These are phyloP conservation scores for Xylaria sp. DNA, from an alignment of 2,329 filamentous ascomycete genomes.

Conservation along the genomic window DNA sequence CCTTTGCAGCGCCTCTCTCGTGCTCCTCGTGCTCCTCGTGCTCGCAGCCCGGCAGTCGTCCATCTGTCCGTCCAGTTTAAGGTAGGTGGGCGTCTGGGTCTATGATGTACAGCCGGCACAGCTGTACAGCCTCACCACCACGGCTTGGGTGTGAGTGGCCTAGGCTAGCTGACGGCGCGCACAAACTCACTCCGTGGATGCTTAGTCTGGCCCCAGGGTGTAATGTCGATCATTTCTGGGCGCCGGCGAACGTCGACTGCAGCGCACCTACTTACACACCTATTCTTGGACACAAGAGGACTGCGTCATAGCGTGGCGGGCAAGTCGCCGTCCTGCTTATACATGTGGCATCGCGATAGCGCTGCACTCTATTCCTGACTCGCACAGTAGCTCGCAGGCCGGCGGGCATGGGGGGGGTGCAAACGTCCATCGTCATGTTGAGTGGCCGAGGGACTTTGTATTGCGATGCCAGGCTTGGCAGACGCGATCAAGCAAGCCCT, in stretches of 20 bases:
- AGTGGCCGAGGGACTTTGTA: not conserved
- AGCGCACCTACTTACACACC: not conserved
- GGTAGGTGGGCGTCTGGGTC: too few species aligned
- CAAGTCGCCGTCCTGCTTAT: not conserved
- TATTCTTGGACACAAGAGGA: not conserved
- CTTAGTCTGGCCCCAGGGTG: not conserved
- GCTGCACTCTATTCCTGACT: not conserved
- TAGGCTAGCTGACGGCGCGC: not conserved
- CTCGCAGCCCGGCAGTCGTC: conserved; percentile 2
- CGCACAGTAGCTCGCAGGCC: too few species aligned
- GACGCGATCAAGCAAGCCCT: not conserved
- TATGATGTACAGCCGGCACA: not conserved
- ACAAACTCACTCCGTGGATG: not conserved
- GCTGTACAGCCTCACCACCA: conserved; percentile 10
- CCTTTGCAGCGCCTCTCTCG: too few species aligned
- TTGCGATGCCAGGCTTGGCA: conserved; percentile 20
- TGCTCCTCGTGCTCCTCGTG: too few species aligned
- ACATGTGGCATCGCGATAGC: not conserved
- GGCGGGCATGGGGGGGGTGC: too few species aligned
- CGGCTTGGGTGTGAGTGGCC: not conserved
- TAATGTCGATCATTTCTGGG: conserved; percentile 6
- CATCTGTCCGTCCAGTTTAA: not conserved
- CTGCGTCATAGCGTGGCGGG: conserved; percentile 6
- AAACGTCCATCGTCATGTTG: not conserved
- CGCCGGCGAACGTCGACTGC: not conserved